A percentile compares a stretch with the other conserved stretches of the same genome.
These are phyloP conservation scores for Hirsutella minnesotensis DNA, from an alignment of 2,329 filamentous ascomycete species.

Conservation along the genomic window DNA sequence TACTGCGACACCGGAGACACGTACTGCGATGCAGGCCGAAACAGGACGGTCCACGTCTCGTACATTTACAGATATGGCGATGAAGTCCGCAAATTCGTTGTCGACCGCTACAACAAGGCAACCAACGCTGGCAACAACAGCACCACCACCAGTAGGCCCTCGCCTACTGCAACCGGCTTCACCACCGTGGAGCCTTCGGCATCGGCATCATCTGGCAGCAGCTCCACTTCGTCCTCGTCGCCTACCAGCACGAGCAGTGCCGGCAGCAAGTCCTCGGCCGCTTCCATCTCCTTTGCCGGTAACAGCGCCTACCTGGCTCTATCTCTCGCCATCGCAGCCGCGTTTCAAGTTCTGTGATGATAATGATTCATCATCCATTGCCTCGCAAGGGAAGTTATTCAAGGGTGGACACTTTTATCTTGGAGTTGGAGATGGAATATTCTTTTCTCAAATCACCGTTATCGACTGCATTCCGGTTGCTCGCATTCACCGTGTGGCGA, in stretches of 20 bases:
- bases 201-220: not conserved
- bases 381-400: too few species aligned
- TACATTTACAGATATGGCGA: conserved; percentile 24
- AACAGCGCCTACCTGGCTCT: not conserved
- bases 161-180: not conserved
- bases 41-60: conserved; percentile 16
- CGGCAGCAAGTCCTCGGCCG: not conserved
- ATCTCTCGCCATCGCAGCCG: not conserved
- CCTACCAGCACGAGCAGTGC: not conserved
- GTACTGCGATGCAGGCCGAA: conserved; percentile 24
- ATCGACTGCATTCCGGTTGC: too few species aligned
- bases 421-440: too few species aligned
- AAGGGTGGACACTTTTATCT: too few species aligned
- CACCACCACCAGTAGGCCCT: not conserved
- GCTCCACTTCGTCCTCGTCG: not conserved
- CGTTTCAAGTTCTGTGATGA: not conserved
- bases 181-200: not conserved
- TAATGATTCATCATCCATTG: too few species aligned
- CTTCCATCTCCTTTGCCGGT: not conserved
- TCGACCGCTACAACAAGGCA: conserved; percentile 14
- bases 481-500: too few species aligned
- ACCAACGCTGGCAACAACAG: not conserved
- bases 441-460: too few species aligned
- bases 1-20: conserved; percentile 30
- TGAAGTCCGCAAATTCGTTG: conserved; percentile 22